These are phyloP conservation scores for Saccharomyces cerevisiae DNA, from an alignment of 805 yeast species.

Conservation along the genomic window DNA sequence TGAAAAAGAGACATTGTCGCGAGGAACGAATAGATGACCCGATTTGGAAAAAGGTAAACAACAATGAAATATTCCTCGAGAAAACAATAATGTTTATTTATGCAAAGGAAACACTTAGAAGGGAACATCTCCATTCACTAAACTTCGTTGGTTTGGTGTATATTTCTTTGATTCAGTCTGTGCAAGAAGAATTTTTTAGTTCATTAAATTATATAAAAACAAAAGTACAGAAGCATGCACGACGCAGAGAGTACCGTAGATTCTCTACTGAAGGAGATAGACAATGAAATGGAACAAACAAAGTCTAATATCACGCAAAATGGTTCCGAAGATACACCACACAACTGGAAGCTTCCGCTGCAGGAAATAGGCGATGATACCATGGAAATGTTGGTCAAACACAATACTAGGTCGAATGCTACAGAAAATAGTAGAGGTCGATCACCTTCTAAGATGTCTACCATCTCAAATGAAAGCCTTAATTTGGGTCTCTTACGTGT, in stretches of 20 bases:
- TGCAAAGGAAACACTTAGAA: background rate
- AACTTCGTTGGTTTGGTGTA: background rate
- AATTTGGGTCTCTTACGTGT: background rate
- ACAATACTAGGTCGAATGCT: slow-evolving; percentile 15
- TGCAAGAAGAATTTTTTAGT: background rate
- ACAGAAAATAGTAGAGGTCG: background rate
- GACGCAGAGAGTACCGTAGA: slow-evolving; percentile 19
- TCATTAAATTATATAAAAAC: background rate
- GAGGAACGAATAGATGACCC: slow-evolving; percentile 1
- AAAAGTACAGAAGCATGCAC: background rate
- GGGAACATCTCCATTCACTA: background rate
- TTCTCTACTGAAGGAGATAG: slow-evolving; percentile 26
- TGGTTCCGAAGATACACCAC: background rate
- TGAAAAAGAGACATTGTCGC: background rate
- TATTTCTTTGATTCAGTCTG: background rate
- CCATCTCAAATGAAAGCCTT: slow-evolving; percentile 14
- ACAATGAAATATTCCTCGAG: background rate
- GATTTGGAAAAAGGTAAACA: slow-evolving; percentile 4
- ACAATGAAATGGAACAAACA: slow-evolving; percentile 22
- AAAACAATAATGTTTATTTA: background rate
- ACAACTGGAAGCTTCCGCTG: slow-evolving; percentile 12
- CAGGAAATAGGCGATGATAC: slow-evolving; percentile 29
- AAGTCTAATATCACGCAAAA: background rate
- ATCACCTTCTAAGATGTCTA: slow-evolving; percentile 6
- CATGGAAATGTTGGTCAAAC: slow-evolving; percentile 25